A percentile compares a stretch with the other conserved stretches of the same genome.
phyloP scores from a whole-genome alignment of 805 yeast genomes.

The Cyberlindnera amylophila region DNA sequence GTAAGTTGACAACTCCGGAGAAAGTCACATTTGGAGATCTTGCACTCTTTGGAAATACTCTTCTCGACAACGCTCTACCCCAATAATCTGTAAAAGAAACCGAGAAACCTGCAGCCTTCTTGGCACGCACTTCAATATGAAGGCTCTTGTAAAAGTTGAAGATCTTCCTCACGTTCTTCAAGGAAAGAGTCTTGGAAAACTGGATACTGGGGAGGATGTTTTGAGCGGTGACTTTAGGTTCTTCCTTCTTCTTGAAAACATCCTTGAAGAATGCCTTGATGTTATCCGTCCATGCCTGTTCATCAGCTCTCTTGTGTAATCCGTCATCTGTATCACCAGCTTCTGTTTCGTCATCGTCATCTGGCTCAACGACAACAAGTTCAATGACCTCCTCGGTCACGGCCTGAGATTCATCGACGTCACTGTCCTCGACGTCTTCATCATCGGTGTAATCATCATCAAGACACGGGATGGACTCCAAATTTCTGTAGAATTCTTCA shows the following conservation, averaged over 20 bases:
- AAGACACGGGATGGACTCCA: constrained; percentile 16
- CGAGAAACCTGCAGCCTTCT: constrained; percentile 49
- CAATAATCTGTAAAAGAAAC: constrained; percentile 64
- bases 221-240: constrained; percentile 12
- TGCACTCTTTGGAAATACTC: constrained; percentile 37
- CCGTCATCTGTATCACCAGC: too few species aligned
- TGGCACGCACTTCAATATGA: constrained; percentile 51
- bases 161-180: constrained; percentile 30
- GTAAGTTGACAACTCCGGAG: constrained; percentile 34
- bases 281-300: constrained; percentile 22
- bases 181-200: constrained; percentile 23
- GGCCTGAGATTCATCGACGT: background rate
- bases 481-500: constrained; percentile 21
- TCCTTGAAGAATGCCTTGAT: constrained; percentile 25
- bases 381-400: background rate
- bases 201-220: constrained; percentile 21
- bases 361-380: background rate
- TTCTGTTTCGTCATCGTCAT: background rate
- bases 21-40: constrained; percentile 37
- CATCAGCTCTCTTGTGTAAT: constrained; percentile 9
- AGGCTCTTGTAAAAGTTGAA: constrained; percentile 47
- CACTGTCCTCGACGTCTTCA: background rate
- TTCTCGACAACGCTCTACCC: constrained; percentile 57
- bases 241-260: constrained; percentile 26
- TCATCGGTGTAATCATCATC: constrained; percentile 6